Evolutionary conservation across 2,329 filamentous ascomycete species (phyloP).

Genomic region (Colletotrichum tamarilloi): DNA sequence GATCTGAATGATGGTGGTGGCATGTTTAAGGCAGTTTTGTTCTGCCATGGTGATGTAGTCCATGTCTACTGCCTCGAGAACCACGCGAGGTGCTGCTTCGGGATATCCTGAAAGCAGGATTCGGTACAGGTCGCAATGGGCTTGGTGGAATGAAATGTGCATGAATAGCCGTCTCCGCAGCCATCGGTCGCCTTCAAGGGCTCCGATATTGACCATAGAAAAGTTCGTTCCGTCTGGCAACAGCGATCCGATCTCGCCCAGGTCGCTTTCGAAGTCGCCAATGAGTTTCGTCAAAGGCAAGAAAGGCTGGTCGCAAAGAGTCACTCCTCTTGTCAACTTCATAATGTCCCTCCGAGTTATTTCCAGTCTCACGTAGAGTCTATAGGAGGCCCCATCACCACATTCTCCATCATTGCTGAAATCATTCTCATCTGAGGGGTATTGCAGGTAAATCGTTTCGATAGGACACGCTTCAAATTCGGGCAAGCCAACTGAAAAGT

Average conservation of each 20-base stretch:
- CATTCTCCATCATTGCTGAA: slow-evolving; percentile 41
- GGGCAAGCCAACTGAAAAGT: slow-evolving; percentile 52
- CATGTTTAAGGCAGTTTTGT: slow-evolving; percentile 50
- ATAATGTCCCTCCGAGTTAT: slow-evolving; percentile 40
- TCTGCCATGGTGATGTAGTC: slow-evolving; percentile 45
- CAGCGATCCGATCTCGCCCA: slow-evolving; percentile 30
- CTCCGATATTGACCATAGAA: slow-evolving; percentile 22
- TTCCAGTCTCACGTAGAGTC: slow-evolving; percentile 38
- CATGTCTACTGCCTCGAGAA: slow-evolving; percentile 43
- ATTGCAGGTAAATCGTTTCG: slow-evolving; percentile 51
- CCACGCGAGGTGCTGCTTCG: slow-evolving; percentile 48
- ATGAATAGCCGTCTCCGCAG: slow-evolving; percentile 43
- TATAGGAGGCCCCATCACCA: slow-evolving; percentile 36
- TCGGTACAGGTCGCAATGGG: slow-evolving; percentile 56
- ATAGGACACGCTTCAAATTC: slow-evolving; percentile 54
- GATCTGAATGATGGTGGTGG: slow-evolving; percentile 50
- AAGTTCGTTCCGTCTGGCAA: slow-evolving; percentile 37
- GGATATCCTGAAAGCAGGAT: slow-evolving; percentile 53
- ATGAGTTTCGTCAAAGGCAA: slow-evolving; percentile 37
- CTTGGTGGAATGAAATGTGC: slow-evolving; percentile 53
- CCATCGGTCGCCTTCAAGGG: slow-evolving; percentile 35
- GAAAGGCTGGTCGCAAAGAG: slow-evolving; percentile 39
- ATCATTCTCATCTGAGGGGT: slow-evolving; percentile 57
- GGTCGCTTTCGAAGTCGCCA: slow-evolving; percentile 36
- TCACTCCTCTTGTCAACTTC: slow-evolving; percentile 38